Evolutionary conservation across 306 rosid species (phyloP).

Genomic region (Trichosanthes cucumerina): DNA sequence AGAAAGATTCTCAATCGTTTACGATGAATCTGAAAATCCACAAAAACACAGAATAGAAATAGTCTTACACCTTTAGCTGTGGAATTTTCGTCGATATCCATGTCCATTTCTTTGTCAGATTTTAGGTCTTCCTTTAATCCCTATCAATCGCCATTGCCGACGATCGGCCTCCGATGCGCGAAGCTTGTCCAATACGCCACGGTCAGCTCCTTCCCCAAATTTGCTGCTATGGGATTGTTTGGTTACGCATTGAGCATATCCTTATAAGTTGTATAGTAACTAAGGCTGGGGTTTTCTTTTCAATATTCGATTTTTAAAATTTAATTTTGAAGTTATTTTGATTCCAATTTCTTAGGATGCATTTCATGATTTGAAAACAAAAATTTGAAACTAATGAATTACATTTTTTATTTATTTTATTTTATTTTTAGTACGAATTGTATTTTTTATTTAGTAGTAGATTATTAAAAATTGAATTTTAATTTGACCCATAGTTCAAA

Average conservation of each 20-base stretch:
- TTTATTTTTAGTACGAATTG: no score
- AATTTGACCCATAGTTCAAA: no score
- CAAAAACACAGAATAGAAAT: background rate
- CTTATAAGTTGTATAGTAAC: background rate
- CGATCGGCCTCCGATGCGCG: background rate
- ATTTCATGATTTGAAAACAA: no score
- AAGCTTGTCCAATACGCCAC: background rate
- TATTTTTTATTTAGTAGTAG: no score
- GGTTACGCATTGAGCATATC: background rate
- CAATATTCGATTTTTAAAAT: no score
- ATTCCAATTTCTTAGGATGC: no score
- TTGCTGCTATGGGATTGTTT: background rate
- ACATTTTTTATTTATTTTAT: no score
- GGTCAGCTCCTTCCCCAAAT: background rate
- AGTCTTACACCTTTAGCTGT: conserved; percentile 29
- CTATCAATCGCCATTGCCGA: background rate
- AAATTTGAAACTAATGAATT: no score
- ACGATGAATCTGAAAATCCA: background rate
- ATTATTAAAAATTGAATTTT: no score
- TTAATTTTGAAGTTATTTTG: no score
- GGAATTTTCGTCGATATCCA: conserved; percentile 37
- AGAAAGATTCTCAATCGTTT: background rate
- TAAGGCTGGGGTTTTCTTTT: background rate
- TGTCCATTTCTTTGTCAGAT: conserved; percentile 23
- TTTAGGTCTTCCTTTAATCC: background rate